Base-by-base conservation (phyloP, 129 eudicot species). In the Tanacetum coccineum region DNA sequence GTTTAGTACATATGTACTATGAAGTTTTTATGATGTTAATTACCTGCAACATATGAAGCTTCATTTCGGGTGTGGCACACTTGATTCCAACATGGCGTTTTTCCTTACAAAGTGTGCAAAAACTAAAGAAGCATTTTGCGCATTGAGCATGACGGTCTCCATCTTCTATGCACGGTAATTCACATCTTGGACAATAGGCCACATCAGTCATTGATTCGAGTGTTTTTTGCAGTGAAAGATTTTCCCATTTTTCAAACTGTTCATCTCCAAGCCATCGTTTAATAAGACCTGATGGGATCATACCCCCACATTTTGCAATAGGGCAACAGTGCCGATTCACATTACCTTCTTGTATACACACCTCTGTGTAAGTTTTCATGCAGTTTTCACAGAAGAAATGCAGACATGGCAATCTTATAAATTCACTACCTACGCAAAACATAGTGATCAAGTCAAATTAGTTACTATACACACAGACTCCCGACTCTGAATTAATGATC, bases 211-310 rank as follows among this genome's bases (percentile, higher is more conserved):
- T 93, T 12, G 96, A 83, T 12, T 86, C 96, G 4, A 93, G 87
- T 51, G 95, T 73, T 50, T 84, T 93, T 59, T 86, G 80, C 46
- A 93, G 80, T 73, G 67, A 79, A 25, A 93, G 71, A 74, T 68
- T n/a, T n/a, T 93, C 98, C 98, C 98, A 93, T n/a, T 81, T 84
- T 66, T 82, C 92, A 77, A 88, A 93, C 50, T 84, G 87, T 54
- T 84, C 78, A 8, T 80, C 89, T 53, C 95, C 92, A 20, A 93
- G 87, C 36, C 88, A 73, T 25, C 82, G 77, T 63, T 84, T 86
- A 21, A 93, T 64, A 62, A 88, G 74, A 66, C 84, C 82, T 2
- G 96, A 91, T 8, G 95, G 96, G 46, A 93, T 78, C 86, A 88
- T 81, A 40, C 95, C 92, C 25, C 79, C 87, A 61, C 98, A 93